Evolutionary conservation across 352 stramenopile species (phyloP).

Genomic region (Phytopythium ostracodes): DNA sequence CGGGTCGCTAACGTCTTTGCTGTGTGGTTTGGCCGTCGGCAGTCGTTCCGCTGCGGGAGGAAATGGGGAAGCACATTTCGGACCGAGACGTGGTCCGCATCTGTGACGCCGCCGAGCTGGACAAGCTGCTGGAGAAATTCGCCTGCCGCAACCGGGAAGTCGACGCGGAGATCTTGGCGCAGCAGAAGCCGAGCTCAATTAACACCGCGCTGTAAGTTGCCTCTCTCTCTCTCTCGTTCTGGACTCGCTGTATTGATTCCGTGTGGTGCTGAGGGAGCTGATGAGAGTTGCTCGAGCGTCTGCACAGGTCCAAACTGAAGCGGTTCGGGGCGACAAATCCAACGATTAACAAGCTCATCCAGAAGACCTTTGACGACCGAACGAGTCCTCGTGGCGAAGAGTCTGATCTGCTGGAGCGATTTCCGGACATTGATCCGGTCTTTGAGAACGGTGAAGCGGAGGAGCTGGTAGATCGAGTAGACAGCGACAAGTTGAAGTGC

Average conservation of each 20-base stretch:
- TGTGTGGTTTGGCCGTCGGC: neutral
- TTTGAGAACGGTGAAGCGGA: constrained; percentile 62
- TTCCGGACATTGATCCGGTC: constrained; percentile 61
- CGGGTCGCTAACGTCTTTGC: neutral
- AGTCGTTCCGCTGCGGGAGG: constrained; percentile 52
- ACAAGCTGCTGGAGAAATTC: constrained; percentile 66
- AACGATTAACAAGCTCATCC: constrained; percentile 61
- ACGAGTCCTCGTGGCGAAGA: constrained; percentile 41
- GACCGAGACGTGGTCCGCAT: constrained; percentile 73
- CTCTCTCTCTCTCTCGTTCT: neutral
- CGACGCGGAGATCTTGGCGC: constrained; percentile 60
- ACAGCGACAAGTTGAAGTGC: constrained; percentile 30
- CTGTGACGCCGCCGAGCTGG: constrained; percentile 53
- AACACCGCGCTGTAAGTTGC: constrained; percentile 45
- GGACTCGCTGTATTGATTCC: neutral
- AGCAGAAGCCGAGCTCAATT: constrained; percentile 43
- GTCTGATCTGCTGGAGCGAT: constrained; percentile 44
- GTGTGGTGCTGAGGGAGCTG: neutral
- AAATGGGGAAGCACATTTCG: constrained; percentile 57
- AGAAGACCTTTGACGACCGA: constrained; percentile 68
- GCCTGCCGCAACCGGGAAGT: constrained; percentile 49
- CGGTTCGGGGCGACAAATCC: constrained; percentile 59
- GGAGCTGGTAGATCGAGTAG: constrained; percentile 29
- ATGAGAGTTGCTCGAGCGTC: neutral
- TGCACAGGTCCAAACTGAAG: constrained; percentile 54